Conservation (phyloP, 345 rosid species). For the Kernera saxatilis region DNA sequence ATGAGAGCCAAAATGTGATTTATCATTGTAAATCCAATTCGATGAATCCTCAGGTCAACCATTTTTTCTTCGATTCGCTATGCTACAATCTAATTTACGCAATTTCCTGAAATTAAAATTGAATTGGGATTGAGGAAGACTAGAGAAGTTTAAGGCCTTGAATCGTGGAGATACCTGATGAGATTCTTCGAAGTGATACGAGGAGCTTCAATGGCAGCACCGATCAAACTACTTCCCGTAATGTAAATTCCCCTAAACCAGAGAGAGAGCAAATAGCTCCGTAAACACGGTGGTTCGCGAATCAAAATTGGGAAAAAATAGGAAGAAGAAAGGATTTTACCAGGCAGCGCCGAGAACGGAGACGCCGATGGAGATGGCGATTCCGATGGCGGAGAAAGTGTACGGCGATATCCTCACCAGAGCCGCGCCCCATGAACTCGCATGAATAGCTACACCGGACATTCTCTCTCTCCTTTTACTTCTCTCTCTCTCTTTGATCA, state of each 20-base stretch:
- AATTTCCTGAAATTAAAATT: background rate
- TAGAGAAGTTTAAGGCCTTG: background rate
- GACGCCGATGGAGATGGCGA: slow-evolving; percentile 84
- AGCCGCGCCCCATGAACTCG: slow-evolving; percentile 73
- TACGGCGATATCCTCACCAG: slow-evolving; percentile 74
- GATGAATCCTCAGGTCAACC: background rate
- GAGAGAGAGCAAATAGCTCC: background rate
- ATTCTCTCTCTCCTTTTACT: background rate
- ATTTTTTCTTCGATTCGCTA: background rate
- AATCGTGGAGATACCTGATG: slow-evolving; percentile 48
- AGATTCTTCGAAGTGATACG: slow-evolving; percentile 93
- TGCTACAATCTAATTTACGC: background rate
- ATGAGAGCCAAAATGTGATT: too few species aligned
- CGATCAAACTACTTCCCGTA: slow-evolving; percentile 91
- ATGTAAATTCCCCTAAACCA: slow-evolving; percentile 78
- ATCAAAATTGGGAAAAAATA: background rate
- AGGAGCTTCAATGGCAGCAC: slow-evolving; percentile 91
- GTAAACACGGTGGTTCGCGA: background rate
- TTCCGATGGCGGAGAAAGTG: slow-evolving; percentile 86
- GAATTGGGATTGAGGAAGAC: background rate
- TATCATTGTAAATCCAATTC: background rate
- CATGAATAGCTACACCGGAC: slow-evolving; percentile 35
- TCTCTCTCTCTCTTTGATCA: background rate
- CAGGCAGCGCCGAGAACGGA: slow-evolving; percentile 98
- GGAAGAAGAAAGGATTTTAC: slow-evolving; percentile 29